Conservation (phyloP, 306 rosid species). For the Arachis stenosperma region DNA sequence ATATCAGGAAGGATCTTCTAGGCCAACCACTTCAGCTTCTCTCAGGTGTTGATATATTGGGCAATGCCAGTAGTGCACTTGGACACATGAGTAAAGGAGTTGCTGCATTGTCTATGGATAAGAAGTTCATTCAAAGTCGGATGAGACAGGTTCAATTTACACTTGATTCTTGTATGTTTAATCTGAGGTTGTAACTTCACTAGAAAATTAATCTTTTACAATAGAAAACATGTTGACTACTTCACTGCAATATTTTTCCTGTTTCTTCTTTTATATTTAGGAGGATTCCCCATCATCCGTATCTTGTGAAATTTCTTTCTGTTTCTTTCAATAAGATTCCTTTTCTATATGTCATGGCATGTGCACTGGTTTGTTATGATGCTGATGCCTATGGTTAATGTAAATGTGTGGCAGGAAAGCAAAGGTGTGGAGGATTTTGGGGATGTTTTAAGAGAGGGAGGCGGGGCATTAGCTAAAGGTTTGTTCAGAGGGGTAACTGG, state of each 20-base stretch:
- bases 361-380: constrained; percentile 24
- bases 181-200: neutral
- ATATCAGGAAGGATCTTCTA: constrained; percentile 86
- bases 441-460: constrained; percentile 95
- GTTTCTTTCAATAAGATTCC: neutral
- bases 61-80: constrained; percentile 99
- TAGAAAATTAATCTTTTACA: constrained; percentile 16
- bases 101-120: constrained; percentile 98
- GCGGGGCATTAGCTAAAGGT: constrained; percentile 98
- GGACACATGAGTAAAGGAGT: constrained; percentile 99
- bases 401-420: constrained; percentile 63
- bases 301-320: neutral
- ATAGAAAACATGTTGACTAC: neutral
- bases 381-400: constrained; percentile 30
- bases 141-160: constrained; percentile 70
- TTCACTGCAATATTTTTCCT: constrained; percentile 10
- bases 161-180: constrained; percentile 19
- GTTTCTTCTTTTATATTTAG: constrained; percentile 2
- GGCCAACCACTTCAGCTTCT: constrained; percentile 98
- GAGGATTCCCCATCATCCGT: neutral
- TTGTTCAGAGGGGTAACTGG: constrained; percentile 98
- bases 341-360: neutral
- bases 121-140: constrained; percentile 97
- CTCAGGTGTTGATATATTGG: constrained; percentile 96
- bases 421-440: constrained; percentile 96